Evolutionary conservation across 2,329 filamentous ascomycete species (phyloP).

Genomic region (Nigrospora osmanthi): DNA sequence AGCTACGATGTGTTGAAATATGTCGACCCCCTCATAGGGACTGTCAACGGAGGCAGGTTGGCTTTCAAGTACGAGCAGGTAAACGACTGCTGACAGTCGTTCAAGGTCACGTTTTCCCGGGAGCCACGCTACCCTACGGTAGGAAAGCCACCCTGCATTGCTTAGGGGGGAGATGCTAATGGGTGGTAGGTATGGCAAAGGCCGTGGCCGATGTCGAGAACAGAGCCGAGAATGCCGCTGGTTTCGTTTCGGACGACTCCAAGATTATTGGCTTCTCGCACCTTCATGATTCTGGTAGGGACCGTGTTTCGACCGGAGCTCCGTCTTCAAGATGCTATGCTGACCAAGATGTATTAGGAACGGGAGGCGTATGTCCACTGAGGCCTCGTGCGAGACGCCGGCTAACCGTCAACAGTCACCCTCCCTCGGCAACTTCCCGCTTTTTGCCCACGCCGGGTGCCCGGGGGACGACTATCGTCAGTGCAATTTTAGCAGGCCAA

Average conservation of each 20-base stretch:
- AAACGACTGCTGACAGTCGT: constrained; percentile 5
- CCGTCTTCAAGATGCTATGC: not conserved
- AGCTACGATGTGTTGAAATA: not conserved
- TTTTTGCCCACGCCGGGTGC: constrained; percentile 43
- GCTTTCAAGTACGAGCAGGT: not conserved
- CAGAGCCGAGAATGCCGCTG: constrained; percentile 18
- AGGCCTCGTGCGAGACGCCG: no score
- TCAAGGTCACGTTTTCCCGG: constrained; percentile 24
- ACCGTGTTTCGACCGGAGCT: no score
- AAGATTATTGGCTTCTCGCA: constrained; percentile 22
- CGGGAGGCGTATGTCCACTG: constrained; percentile 20
- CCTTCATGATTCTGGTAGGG: constrained; percentile 22
- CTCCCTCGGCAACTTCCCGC: constrained; percentile 44
- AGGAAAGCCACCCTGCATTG: constrained; percentile 1
- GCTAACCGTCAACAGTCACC: constrained; percentile 21
- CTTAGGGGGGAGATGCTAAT: constrained; percentile 4
- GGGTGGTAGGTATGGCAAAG: constrained; percentile 21
- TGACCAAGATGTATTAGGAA: constrained; percentile 10
- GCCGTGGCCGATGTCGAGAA: constrained; percentile 20
- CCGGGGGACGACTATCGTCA: constrained; percentile 34
- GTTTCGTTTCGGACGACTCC: constrained; percentile 23
- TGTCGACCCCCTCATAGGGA: constrained; percentile 24
- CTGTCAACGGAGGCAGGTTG: constrained; percentile 20
- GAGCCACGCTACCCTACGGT: constrained; percentile 24
- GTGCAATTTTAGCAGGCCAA: constrained; percentile 41